Evolutionary conservation across 2,329 filamentous ascomycete genomes (phyloP), one percentile per base, ranked within the genome.

Genomic region (Phaeosphaeria sp.): DNA sequence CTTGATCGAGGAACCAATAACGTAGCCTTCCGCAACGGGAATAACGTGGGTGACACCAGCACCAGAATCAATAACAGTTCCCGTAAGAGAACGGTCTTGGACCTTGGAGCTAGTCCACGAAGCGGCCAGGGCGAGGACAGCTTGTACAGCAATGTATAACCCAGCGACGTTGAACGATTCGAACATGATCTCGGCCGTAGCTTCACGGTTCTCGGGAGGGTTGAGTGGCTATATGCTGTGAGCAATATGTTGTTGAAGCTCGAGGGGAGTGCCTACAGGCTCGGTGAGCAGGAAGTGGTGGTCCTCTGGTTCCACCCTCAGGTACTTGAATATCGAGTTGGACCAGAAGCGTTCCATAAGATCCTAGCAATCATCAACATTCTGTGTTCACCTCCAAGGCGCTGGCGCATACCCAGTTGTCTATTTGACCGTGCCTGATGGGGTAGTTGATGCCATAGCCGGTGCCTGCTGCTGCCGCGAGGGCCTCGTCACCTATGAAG

Each of bases 301-400:
- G 77, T 99, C 95, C 81, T 99, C 95, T 27, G 95, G 95, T 81
- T 99, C 95, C 67, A 99, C 95, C 71, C 95, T 89, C 52, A 99
- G 86, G 76, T 99, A 99, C 79, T 99, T 99, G 87, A 99, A 99
- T 81, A 99, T 99, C 63, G 95, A 99, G 83, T 98, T 98, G 67
- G 96, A 98, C 95, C 95, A 99, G 83, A 98, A 99, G 63, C 95
- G 90, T 80, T 99, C 95, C 95, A 99, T 99, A 74, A 97, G 92
- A 80, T 99, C 95, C 91, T 95, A 53, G 61, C 30, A 46, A 39
- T 17, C 40, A 56, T 74, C 48, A 72, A 64, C 49, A 60, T 13
- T 13, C 11, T 7, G 30, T 36, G 11, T 7, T 13, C 11, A 6
- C 30, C 11, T 13, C 6, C 30, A 36, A 13, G 24, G 17, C 20